These are phyloP conservation scores for Pythium rhizo-oryzae DNA, from an alignment of 352 stramenopile genomes.

Conservation along the genomic window DNA sequence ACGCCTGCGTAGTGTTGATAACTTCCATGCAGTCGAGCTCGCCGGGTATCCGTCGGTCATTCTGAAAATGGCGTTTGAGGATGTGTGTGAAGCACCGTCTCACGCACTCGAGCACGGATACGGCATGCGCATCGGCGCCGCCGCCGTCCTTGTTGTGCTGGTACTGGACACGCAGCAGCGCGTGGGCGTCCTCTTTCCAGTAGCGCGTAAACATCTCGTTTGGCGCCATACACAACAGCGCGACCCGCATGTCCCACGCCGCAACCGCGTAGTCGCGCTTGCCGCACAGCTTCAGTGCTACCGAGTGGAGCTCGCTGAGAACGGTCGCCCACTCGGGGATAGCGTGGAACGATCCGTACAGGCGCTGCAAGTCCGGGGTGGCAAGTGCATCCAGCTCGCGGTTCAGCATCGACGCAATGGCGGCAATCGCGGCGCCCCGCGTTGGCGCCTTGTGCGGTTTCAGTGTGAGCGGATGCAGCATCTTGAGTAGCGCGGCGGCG, in stretches of 20 bases:
- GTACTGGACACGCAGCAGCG: slow-evolving; percentile 58
- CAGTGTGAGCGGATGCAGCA: slow-evolving; percentile 46
- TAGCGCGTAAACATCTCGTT: slow-evolving; percentile 71
- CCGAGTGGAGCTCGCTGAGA: slow-evolving; percentile 61
- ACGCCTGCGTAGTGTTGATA: slow-evolving; percentile 82
- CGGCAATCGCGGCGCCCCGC: slow-evolving; percentile 40
- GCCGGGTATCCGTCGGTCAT: slow-evolving; percentile 39
- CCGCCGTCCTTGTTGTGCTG: slow-evolving; percentile 67
- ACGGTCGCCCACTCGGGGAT: slow-evolving; percentile 63
- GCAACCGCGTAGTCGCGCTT: slow-evolving; percentile 48
- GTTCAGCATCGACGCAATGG: slow-evolving; percentile 44
- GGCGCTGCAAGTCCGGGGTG: slow-evolving; percentile 16
- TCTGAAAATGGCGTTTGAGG: slow-evolving; percentile 52
- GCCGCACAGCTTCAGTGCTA: slow-evolving; percentile 45
- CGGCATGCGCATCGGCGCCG: slow-evolving; percentile 18
- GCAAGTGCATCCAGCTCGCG: slow-evolving; percentile 43
- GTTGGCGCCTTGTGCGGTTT: slow-evolving; percentile 59
- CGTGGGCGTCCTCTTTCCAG: slow-evolving; percentile 69
- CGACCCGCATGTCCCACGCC: slow-evolving; percentile 55
- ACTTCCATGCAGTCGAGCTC: slow-evolving; percentile 78
- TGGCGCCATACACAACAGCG: slow-evolving; percentile 49
- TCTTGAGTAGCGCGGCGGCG: slow-evolving; percentile 44
- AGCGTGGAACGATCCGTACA: slow-evolving; percentile 31
- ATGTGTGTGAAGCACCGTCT: slow-evolving; percentile 38
- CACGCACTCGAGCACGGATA: slow-evolving; percentile 34